Evolutionary conservation across 345 rosid genomes (phyloP).

Genomic region (Sisymbrium irio): DNA sequence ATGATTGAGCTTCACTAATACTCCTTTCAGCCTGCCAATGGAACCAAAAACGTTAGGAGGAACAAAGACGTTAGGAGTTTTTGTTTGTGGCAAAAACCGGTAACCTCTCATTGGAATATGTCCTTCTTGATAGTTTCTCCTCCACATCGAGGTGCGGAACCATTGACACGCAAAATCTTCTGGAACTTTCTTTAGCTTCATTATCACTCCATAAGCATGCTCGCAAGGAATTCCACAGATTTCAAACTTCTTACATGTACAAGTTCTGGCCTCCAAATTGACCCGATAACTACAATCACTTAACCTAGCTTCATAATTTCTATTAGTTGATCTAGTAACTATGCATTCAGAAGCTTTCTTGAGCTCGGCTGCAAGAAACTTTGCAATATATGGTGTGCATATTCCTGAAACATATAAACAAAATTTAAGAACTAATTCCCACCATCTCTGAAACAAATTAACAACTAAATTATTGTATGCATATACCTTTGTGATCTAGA

Average conservation of each 20-base stretch:
- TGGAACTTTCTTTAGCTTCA: neutral
- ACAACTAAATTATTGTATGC: no score
- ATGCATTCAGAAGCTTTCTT: no score
- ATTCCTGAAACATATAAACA: no score
- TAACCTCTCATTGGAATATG: neutral
- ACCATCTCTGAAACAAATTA: no score
- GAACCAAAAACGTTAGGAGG: neutral
- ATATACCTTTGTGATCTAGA: no score
- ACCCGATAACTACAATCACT: no score
- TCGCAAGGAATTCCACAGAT: neutral
- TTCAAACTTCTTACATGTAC: neutral
- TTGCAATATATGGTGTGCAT: no score
- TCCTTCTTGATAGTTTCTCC: neutral
- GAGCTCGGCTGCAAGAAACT: no score
- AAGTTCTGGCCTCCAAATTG: neutral
- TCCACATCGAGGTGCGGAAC: neutral
- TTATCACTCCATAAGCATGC: neutral
- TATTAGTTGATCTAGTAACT: no score
- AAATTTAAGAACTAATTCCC: no score
- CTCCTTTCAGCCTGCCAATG: neutral
- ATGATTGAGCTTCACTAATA: neutral
- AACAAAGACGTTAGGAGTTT: neutral
- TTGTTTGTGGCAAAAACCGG: neutral
- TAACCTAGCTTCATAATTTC: no score
- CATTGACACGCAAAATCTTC: neutral